These are phyloP conservation scores for Phytophthora pinifolia DNA, from an alignment of 352 stramenopile species.

Conservation along the genomic window DNA sequence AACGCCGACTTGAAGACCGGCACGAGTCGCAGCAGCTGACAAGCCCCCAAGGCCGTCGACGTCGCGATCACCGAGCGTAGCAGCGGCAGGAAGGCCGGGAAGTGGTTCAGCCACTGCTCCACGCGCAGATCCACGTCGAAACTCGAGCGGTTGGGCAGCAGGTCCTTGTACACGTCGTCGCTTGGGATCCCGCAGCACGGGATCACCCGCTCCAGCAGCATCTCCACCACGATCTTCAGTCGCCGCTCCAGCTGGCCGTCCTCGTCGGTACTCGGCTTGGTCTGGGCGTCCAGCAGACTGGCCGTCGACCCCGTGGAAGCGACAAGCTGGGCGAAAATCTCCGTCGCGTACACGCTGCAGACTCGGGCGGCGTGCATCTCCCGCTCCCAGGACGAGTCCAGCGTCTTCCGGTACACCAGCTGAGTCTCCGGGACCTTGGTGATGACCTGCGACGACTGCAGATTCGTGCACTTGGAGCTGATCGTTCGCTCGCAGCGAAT, in stretches of 20 bases:
- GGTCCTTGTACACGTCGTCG: slow-evolving; percentile 84
- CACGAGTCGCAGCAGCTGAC: slow-evolving; percentile 55
- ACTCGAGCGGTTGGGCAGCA: slow-evolving; percentile 77
- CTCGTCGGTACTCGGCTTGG: slow-evolving; percentile 14
- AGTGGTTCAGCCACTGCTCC: slow-evolving; percentile 86
- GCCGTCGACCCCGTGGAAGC: slow-evolving; percentile 21
- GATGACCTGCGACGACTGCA: slow-evolving; percentile 77
- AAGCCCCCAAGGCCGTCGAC: slow-evolving; percentile 38
- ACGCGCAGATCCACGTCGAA: slow-evolving; percentile 80
- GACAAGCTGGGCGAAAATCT: slow-evolving; percentile 55
- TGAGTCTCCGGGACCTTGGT: slow-evolving; percentile 51
- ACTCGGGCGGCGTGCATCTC: slow-evolving; percentile 65
- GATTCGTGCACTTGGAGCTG: slow-evolving; percentile 81
- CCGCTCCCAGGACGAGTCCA: slow-evolving; percentile 66
- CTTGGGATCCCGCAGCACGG: slow-evolving; percentile 75
- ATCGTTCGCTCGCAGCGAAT: slow-evolving; percentile 78
- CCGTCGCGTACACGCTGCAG: slow-evolving; percentile 57
- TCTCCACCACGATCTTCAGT: slow-evolving; percentile 58
- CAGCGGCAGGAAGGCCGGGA: slow-evolving; percentile 68
- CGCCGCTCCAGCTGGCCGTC: slow-evolving; percentile 48
- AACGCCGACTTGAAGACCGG: slow-evolving; percentile 75
- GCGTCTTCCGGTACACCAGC: slow-evolving; percentile 69
- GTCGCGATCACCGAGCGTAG: slow-evolving; percentile 46
- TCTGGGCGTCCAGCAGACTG: slow-evolving; percentile 13
- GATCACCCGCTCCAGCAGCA: slow-evolving; percentile 74